Evolutionary conservation across 345 rosid genomes (phyloP).

Genomic region (Ceriops decandra): DNA sequence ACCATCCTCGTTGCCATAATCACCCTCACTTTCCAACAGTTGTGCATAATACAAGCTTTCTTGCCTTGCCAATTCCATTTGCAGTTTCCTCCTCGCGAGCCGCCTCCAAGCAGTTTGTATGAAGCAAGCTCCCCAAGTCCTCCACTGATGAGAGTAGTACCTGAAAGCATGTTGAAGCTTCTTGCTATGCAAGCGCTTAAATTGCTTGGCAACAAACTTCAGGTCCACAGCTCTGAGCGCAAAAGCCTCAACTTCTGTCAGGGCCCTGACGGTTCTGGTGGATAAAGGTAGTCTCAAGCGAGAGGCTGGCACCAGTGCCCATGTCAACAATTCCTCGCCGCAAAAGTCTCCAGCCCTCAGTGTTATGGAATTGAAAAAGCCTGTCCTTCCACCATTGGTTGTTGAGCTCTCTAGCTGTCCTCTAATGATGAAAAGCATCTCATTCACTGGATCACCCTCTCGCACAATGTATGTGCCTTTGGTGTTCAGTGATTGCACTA

Average conservation of each 20-base stretch:
- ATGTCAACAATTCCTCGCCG: conserved; percentile 82
- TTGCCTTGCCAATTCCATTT: conserved; percentile 57
- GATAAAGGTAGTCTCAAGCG: conserved; percentile 58
- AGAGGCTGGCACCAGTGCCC: conserved; percentile 63
- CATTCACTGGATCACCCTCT: conserved; percentile 84
- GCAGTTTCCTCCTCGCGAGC: conserved; percentile 51
- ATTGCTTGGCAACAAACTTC: conserved; percentile 71
- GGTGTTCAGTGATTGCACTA: conserved; percentile 68
- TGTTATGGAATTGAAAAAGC: conserved; percentile 73
- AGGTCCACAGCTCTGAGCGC: conserved; percentile 74
- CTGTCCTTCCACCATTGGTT: conserved; percentile 74
- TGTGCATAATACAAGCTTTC: conserved; percentile 38
- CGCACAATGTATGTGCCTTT: conserved; percentile 54
- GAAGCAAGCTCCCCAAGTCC: conserved; percentile 78
- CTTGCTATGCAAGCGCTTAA: conserved; percentile 83
- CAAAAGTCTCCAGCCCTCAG: conserved; percentile 77
- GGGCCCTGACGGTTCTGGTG: conserved; percentile 59
- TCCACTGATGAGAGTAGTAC: conserved; percentile 93
- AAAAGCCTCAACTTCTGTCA: conserved; percentile 70
- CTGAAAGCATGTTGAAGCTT: conserved; percentile 85
- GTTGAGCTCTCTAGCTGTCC: conserved; percentile 85
- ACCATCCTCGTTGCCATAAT: conserved; percentile 9
- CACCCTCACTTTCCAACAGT: conserved; percentile 13
- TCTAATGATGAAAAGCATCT: conserved; percentile 88
- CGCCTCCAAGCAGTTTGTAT: conserved; percentile 79